These are phyloP conservation scores for Lodderomyces elongisporus DNA, from an alignment of 1,139 yeast species.

Conservation along the genomic window DNA sequence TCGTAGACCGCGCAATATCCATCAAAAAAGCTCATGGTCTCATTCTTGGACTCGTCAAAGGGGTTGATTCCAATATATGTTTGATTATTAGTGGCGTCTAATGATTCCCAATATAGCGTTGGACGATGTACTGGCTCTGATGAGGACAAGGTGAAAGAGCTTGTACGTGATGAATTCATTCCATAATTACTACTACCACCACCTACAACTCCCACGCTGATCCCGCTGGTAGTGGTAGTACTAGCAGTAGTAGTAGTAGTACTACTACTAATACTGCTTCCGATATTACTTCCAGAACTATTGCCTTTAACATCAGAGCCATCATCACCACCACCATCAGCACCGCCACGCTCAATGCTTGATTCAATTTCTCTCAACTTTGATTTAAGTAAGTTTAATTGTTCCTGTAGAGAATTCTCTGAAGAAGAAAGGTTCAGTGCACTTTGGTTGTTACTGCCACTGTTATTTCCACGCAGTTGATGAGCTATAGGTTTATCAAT, in stretches of 20 bases:
- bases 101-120: conserved; percentile 1
- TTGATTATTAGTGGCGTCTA: conserved; percentile 11
- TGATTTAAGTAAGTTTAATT: conserved; percentile 5
- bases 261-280: not conserved
- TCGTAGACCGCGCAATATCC: conserved; percentile 24
- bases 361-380: conserved; percentile 9
- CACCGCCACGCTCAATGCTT: not conserved
- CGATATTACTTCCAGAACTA: not conserved
- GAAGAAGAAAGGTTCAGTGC: no score
- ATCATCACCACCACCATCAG: not conserved
- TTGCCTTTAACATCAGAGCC: not conserved
- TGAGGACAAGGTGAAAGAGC: no score
- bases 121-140: not conserved
- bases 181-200: not conserved
- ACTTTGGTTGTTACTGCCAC: no score
- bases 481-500: not conserved
- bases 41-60: conserved; percentile 16
- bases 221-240: not conserved
- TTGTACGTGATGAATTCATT: no score
- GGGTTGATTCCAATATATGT: conserved; percentile 27
- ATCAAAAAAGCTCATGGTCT: conserved; percentile 29
- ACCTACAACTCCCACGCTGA: conserved; percentile 1
- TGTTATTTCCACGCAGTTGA: no score
- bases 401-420: not conserved
- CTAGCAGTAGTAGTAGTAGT: conserved; percentile 3